These are phyloP conservation scores for Curvularia sp. DNA, from an alignment of 2,329 filamentous ascomycete species.

Conservation along the genomic window DNA sequence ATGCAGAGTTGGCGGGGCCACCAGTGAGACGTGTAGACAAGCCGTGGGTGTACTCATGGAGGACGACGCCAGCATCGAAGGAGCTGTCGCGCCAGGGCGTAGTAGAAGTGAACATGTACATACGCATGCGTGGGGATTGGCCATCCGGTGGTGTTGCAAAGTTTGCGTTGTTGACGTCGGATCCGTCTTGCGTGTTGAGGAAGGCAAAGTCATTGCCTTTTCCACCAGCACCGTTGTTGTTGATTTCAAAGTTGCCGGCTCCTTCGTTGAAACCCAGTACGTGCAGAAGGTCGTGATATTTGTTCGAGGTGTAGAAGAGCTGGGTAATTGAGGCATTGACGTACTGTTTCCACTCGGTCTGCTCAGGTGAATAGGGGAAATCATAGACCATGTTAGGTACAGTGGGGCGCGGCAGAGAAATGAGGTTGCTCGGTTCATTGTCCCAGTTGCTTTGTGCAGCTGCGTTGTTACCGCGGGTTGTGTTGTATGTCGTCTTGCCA, in stretches of 20 bases:
- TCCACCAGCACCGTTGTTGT: conserved; percentile 64
- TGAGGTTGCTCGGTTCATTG: conserved; percentile 50
- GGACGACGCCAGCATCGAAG: conserved; percentile 67
- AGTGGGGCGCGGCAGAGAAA: conserved; percentile 61
- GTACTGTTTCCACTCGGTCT: conserved; percentile 50
- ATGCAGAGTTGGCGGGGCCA: conserved; percentile 62
- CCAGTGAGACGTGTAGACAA: conserved; percentile 67
- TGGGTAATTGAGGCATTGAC: conserved; percentile 64
- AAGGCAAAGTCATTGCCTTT: conserved; percentile 61
- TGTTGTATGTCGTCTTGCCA: conserved; percentile 59
- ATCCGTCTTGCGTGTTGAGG: conserved; percentile 64
- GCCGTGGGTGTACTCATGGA: conserved; percentile 58
- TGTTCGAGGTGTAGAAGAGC: conserved; percentile 68
- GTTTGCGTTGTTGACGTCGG: conserved; percentile 64
- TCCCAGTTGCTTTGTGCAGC: conserved; percentile 62
- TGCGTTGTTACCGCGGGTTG: conserved; percentile 66
- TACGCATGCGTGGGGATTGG: conserved; percentile 62
- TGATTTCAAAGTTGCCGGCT: conserved; percentile 67
- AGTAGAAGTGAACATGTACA: conserved; percentile 64
- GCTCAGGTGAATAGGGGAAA: conserved; percentile 38
- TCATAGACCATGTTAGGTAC: conserved; percentile 55
- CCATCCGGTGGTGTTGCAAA: conserved; percentile 58
- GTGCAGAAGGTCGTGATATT: conserved; percentile 67
- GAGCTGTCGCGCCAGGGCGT: conserved; percentile 61
- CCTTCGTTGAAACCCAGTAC: conserved; percentile 64